phyloP scores from a whole-genome alignment of 1,284 basidiomycete species.

The Peniophora sp. region DNA sequence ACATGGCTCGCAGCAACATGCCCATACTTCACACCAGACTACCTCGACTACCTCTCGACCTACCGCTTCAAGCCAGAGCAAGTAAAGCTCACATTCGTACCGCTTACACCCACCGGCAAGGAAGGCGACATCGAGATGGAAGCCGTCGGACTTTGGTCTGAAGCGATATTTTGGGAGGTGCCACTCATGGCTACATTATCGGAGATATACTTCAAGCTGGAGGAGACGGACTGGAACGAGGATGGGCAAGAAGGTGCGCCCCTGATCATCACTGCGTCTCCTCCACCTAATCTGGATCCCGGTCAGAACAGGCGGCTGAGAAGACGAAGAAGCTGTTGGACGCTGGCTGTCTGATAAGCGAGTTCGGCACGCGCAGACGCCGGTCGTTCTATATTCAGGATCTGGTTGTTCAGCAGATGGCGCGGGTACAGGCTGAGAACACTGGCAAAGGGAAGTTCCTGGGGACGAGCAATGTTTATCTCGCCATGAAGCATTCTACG shows the following conservation, averaged over 20 bases:
- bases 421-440: constrained; percentile 31
- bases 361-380: constrained; percentile 89
- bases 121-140: constrained; percentile 71
- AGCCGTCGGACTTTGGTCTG: constrained; percentile 75
- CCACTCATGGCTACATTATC: constrained; percentile 88
- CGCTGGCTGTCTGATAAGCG: constrained; percentile 73
- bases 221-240: constrained; percentile 78
- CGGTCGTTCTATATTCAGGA: constrained; percentile 80
- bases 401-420: constrained; percentile 65
- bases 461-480: constrained; percentile 89
- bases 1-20: constrained; percentile 64
- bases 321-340: constrained; percentile 70
- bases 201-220: constrained; percentile 65
- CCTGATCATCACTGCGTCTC: neutral
- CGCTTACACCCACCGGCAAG: constrained; percentile 38
- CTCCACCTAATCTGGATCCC: neutral
- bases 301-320: constrained; percentile 45
- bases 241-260: constrained; percentile 67
- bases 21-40: constrained; percentile 68
- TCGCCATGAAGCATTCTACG: constrained; percentile 70
- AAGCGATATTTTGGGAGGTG: constrained; percentile 95
- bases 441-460: constrained; percentile 50
- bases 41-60: constrained; percentile 69
- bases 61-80: constrained; percentile 82
- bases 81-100: constrained; percentile 64